Base-by-base conservation (phyloP, 257 asterid genomes). In the Eucommia ulmoides region DNA sequence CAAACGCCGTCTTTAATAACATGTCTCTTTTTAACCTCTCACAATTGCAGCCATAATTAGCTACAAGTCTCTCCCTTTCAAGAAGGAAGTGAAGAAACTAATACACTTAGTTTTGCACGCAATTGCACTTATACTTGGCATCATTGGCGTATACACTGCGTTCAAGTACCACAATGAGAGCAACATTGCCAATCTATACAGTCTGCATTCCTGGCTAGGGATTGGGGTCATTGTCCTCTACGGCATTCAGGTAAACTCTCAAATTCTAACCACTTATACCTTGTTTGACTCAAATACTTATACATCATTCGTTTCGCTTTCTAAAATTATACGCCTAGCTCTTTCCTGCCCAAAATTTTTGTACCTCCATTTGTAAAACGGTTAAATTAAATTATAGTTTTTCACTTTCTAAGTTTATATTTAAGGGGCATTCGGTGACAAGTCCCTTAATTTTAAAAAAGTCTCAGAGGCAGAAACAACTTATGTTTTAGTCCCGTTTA, bases 191-290 rank as follows among this genome's bases (percentile, higher is more conserved):
- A 91, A 91, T 73, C 60, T 91, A 56, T 91, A 91, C 74, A 91
- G 99, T 65, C 52, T 91, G 20, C 99, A 91, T 78, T 91, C 99
- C 49, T 91, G 99, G 99, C 61, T 87, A 19, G 99, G 99, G 19
- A 81, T 83, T 21, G 81, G 94, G 23, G 84, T 79, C 10, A 77
- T 81, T 29, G 44, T 47, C 53, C 95, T 91, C 63, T 91, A 83
- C 54, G 97, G 93, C 33, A 69, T 91, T 72, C 97, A 91, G 95
- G 99, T 87, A 64, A 59, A 1, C 7, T 53, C n/a, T n/a, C n/a
- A n/a, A n/a, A n/a, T n/a, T n/a, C n/a, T 33, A 24, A 20, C 19
- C 14, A 23, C 33, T 11, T 35, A 16, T 18, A 53, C 58, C 33
- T 53, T 19, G 11, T 55, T 2, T 8, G 16, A 33, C 42, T 33